A percentile compares a stretch with the other conserved stretches of the same genome.
These are phyloP conservation scores for Claviceps capensis DNA, from an alignment of 2,329 filamentous ascomycete genomes.

Conservation along the genomic window DNA sequence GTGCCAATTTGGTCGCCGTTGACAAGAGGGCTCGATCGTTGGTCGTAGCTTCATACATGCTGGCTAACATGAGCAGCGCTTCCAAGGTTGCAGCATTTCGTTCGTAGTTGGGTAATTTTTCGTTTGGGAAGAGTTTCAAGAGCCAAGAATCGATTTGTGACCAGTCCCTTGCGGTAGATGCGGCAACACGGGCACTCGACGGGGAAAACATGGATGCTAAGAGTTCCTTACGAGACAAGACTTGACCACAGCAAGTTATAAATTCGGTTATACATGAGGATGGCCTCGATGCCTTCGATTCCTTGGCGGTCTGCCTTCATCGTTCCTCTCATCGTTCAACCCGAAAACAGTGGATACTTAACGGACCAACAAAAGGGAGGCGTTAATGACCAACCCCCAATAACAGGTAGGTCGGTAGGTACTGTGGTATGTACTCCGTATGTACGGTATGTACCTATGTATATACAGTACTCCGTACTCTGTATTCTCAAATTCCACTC, in stretches of 20 bases:
- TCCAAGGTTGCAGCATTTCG: conserved; percentile 74
- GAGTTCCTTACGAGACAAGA: neutral
- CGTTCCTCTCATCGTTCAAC: too few species aligned
- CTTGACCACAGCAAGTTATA: neutral
- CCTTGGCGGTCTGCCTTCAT: too few species aligned
- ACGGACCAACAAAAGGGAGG: too few species aligned
- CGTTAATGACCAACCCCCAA: too few species aligned
- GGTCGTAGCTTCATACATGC: conserved; percentile 64
- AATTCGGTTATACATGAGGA: too few species aligned
- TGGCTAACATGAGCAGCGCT: conserved; percentile 58
- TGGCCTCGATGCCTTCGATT: too few species aligned
- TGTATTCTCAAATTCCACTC: too few species aligned
- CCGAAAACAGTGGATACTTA: too few species aligned
- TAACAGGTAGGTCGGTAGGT: too few species aligned
- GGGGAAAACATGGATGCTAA: conserved; percentile 51
- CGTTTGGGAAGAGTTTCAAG: conserved; percentile 50
- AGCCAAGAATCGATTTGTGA: conserved; percentile 74
- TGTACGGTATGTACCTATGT: too few species aligned
- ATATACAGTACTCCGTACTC: too few species aligned
- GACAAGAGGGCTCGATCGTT: conserved; percentile 49
- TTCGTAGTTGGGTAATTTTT: conserved; percentile 60
- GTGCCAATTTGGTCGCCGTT: conserved; percentile 43
- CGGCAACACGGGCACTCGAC: conserved; percentile 57
- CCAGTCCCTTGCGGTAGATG: conserved; percentile 82
- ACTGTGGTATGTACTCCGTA: too few species aligned